Conservation (phyloP, 331 rosid genomes). For the Rhamnella rubrinervis region DNA sequence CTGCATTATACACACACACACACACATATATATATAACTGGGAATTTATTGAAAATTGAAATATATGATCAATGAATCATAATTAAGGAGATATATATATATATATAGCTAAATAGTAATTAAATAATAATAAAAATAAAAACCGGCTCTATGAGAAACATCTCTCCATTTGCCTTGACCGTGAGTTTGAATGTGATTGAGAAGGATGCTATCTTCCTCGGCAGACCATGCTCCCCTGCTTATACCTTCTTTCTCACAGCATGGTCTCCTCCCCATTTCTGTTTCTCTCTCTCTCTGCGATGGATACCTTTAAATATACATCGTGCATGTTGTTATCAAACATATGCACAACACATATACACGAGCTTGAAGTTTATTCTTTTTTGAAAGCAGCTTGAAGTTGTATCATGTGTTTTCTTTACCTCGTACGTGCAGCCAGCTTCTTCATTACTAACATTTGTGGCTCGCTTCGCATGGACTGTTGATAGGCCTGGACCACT, state of each 20-base stretch:
- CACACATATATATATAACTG: neutral
- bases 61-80: neutral
- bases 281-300: neutral
- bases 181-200: slow-evolving; percentile 15
- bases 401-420: too few species aligned
- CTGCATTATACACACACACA: neutral
- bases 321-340: too few species aligned
- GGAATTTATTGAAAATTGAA: neutral
- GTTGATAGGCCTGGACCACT: too few species aligned
- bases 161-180: slow-evolving; percentile 39
- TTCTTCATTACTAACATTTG: too few species aligned
- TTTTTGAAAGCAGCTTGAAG: too few species aligned
- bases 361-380: too few species aligned
- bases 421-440: too few species aligned
- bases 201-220: slow-evolving; percentile 32
- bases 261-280: slow-evolving; percentile 33
- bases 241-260: slow-evolving; percentile 26
- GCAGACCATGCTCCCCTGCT: slow-evolving; percentile 39
- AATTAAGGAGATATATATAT: neutral
- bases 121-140: neutral
- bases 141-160: slow-evolving; percentile 38
- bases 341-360: too few species aligned
- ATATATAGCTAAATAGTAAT: neutral
- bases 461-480: too few species aligned
- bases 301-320: too few species aligned